Base-by-base conservation (phyloP, 2,329 filamentous ascomycete genomes). In the Neoscytalidium dimidiatum region DNA sequence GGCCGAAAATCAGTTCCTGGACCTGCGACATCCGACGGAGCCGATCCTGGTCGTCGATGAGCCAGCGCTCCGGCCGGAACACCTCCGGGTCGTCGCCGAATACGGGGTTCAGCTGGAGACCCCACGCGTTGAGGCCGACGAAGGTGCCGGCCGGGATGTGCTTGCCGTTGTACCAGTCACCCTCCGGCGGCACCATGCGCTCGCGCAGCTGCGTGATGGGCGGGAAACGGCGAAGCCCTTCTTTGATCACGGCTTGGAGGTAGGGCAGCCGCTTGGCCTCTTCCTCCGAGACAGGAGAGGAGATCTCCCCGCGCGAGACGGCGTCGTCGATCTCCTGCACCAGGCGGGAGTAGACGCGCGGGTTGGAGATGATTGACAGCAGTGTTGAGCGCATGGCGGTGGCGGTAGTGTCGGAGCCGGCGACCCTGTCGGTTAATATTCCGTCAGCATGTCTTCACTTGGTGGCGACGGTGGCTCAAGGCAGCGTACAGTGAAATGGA, bases 391-490 rank as follows among this genome's bases (percentile, higher is more conserved):
- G 81, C 9, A 88, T 80, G 1, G 81, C 81, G 0, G 83, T 85
- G 0, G 86, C 84, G 0, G 85, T 86, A 0, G 85, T 87, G 66
- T 88, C 86, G 0, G 84, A 84, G 2, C 86, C 86, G 4, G 51
- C 51, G 5, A 56, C 28, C 14, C 51, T 56, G 19, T 31, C 5
- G 4, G 3, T n/a, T n/a, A 7, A 23, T 4, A 2, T 21, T 23
- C n/a, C 8, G 19, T 46, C 43, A 46, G 43, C 43, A 21, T 23
- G 43, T n/a, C 19, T 46, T 26, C 19, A 1, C 43, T 4, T 26
- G n/a, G 43, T n/a, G 19, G 1, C 3, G 19, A 13, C 19, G n/a
- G n/a, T 8, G 31, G 19, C 17, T 38, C 14, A 33, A 19, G 31
- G 11, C 28, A 21, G 21, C 51, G 19, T 23, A 85, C 85, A 9